A percentile compares a stretch with the other conserved stretches of the same genome.
Conservation (phyloP, 2,329 filamentous ascomycete species). For the Aureobasidium subglaciale region DNA sequence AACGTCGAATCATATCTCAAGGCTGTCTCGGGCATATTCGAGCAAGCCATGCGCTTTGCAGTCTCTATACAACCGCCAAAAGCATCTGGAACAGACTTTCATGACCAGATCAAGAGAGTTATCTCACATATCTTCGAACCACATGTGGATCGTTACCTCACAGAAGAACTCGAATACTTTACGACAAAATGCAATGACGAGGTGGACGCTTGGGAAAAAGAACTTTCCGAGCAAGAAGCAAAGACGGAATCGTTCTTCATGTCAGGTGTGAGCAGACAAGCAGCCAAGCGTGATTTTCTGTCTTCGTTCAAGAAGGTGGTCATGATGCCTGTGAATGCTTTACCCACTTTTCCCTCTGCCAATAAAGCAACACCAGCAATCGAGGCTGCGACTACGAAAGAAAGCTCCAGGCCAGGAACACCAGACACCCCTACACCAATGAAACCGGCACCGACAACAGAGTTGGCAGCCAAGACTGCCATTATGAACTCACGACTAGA, state of each 20-base stretch:
- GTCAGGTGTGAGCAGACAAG: constrained; percentile 88
- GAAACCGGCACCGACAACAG: constrained; percentile 70
- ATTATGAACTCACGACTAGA: constrained; percentile 93
- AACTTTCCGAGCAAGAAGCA: constrained; percentile 83
- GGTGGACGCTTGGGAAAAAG: constrained; percentile 83
- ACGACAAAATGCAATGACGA: constrained; percentile 66
- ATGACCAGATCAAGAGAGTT: constrained; percentile 59
- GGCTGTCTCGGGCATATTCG: constrained; percentile 79
- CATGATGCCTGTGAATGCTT: constrained; percentile 94
- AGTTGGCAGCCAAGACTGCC: constrained; percentile 93
- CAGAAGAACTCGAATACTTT: constrained; percentile 85
- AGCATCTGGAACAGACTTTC: constrained; percentile 53
- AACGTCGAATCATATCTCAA: constrained; percentile 73
- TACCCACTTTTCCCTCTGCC: constrained; percentile 59
- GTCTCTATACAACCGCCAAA: constrained; percentile 62
- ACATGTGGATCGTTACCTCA: constrained; percentile 86
- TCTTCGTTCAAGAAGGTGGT: constrained; percentile 97
- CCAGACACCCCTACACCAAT: constrained; percentile 31
- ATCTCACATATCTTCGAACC: constrained; percentile 75
- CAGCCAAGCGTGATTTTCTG: constrained; percentile 92
- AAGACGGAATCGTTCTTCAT: constrained; percentile 91
- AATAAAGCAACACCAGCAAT: constrained; percentile 28
- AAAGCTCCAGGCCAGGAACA: constrained; percentile 23
- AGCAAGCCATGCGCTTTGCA: constrained; percentile 74
- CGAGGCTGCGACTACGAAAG: constrained; percentile 21